A percentile compares a stretch with the other conserved stretches of the same genome.
These are phyloP conservation scores for Xylaria sp. DNA, from an alignment of 2,329 filamentous ascomycete species.

Conservation along the genomic window DNA sequence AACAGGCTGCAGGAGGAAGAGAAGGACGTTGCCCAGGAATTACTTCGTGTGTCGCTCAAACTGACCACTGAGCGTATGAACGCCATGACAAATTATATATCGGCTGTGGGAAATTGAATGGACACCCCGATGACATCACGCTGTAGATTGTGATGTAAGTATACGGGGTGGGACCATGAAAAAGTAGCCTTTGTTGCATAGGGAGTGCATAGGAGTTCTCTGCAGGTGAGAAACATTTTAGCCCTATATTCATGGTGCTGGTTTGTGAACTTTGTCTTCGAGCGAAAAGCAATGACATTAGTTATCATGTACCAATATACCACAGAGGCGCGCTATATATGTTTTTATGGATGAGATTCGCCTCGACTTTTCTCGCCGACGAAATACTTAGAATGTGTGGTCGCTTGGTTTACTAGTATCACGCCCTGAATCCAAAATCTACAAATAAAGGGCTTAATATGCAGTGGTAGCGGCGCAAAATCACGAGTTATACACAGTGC, in stretches of 20 bases:
- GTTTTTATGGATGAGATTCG: background rate
- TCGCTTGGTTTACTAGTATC: background rate
- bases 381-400: background rate
- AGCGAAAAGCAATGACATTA: conserved; percentile 21
- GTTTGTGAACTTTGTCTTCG: conserved; percentile 3
- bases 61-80: conserved; percentile 93
- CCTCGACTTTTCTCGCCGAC: background rate
- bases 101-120: conserved; percentile 54
- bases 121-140: conserved; percentile 6
- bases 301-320: background rate
- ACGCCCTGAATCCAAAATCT: background rate
- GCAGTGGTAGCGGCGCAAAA: background rate
- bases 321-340: background rate
- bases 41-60: conserved; percentile 89
- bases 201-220: background rate
- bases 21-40: conserved; percentile 81
- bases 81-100: conserved; percentile 67
- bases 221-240: conserved; percentile 5
- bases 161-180: conserved; percentile 2
- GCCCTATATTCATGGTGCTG: conserved; percentile 20
- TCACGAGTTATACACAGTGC: background rate
- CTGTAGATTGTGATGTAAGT: background rate
- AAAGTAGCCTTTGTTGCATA: conserved; percentile 18
- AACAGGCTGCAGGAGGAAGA: conserved; percentile 75
- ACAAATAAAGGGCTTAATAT: background rate